Base-by-base conservation (phyloP, 2,329 filamentous ascomycete species). In the Trichoderma asperellum region DNA sequence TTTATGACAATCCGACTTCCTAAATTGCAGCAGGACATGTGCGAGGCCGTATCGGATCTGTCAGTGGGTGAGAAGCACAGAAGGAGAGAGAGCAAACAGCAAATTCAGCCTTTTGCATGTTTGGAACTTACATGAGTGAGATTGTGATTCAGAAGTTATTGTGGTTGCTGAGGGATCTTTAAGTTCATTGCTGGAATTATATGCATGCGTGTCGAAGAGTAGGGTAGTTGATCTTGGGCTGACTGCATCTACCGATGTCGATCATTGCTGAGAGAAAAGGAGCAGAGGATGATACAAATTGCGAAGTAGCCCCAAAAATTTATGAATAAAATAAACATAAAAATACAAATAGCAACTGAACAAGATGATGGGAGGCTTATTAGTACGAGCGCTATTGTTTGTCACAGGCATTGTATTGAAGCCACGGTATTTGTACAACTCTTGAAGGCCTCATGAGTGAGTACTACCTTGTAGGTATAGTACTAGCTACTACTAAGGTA, bases 211-310 rank as follows among this genome's bases (percentile, higher is more conserved):
- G 62, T 14, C 47, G 29, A 63, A 63, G n/a, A 29, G 12, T 27
- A 47, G 53, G n/a, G 34, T n/a, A 24, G 14, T 29, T 29, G 11
- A 12, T 24, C 18, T 56, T 32, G 34, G 37, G 49, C 8, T 57
- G 35, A 35, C 6, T 52, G 27, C 27, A 27, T n/a, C 21, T 29
- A 21, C 32, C 32, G 12, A 53, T 21, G 29, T 40, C 52, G 29
- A 24, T 66, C 16, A 32, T 57, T 65, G 24, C 37, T 58, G 53
- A 47, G 37, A 7, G 5, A 1, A 21, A 18, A 35, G 40, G 40
- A 35, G 37, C 62, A 66, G 53, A n/a, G 53, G 52, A 43, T 18
- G 52, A 66, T 37, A 65, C 10, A n/a, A 34, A 52, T 53, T 43
- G 57, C 10, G 27, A 49, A 18, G 14, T 21, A 34, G 12, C 27